phyloP scores from a whole-genome alignment of 2,329 filamentous ascomycete genomes.

The Uncinocarpus reesii region DNA sequence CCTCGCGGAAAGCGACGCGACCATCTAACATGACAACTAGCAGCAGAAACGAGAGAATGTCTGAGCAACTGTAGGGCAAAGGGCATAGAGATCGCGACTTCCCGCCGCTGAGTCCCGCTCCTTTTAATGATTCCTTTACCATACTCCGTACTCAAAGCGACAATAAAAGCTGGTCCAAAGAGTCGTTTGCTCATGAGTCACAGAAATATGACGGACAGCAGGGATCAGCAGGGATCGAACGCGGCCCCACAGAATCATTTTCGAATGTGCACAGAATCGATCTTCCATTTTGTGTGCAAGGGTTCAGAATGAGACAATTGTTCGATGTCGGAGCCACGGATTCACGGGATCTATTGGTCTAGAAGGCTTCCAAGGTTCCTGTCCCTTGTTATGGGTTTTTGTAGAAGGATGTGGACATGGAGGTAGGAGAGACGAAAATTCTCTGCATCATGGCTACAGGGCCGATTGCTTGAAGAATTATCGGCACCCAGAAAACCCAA shows the following conservation, averaged over 20 bases:
- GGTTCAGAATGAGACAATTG: background rate
- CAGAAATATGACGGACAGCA: background rate
- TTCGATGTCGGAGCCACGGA: background rate
- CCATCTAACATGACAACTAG: too few relatives aligned
- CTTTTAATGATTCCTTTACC: too few relatives aligned
- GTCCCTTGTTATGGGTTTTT: background rate
- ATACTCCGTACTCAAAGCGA: too few relatives aligned
- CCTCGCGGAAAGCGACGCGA: constrained; percentile 4
- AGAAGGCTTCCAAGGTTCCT: constrained; percentile 1
- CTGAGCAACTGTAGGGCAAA: too few relatives aligned
- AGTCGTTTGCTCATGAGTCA: background rate
- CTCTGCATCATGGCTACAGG: background rate
- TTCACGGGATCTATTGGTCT: background rate
- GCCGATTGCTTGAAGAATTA: background rate
- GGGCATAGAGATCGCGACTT: too few relatives aligned
- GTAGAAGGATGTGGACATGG: background rate
- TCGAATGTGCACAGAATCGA: constrained; percentile 1
- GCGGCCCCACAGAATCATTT: constrained; percentile 8
- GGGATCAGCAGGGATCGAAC: background rate
- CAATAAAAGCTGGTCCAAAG: background rate
- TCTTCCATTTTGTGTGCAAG: constrained; percentile 4
- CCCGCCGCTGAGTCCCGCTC: too few relatives aligned
- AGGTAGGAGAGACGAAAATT: background rate
- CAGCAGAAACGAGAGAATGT: too few relatives aligned
- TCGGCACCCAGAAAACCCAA: background rate